Evolutionary conservation across 2,329 filamentous ascomycete species (phyloP).

Genomic region (Alternaria conjuncta): DNA sequence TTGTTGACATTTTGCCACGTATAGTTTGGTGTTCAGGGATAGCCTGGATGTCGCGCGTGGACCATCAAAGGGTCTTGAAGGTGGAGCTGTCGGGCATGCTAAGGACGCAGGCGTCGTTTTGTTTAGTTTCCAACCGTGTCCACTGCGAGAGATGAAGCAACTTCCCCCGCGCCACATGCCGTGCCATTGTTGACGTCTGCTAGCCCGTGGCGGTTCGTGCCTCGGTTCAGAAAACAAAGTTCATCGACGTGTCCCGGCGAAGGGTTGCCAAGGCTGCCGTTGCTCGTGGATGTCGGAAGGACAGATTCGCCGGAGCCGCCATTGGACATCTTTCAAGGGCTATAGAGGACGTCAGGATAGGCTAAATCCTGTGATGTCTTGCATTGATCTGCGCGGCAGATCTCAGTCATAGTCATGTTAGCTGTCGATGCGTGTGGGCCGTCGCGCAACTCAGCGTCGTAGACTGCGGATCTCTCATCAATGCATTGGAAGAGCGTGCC

Average conservation of each 20-base stretch:
- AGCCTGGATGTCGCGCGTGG: slow-evolving; percentile 2
- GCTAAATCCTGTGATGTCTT: background rate
- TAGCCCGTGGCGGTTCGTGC: background rate
- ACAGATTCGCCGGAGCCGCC: background rate
- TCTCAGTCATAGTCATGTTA: background rate
- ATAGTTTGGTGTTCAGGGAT: slow-evolving; percentile 5
- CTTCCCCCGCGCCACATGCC: slow-evolving; percentile 2
- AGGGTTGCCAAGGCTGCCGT: background rate
- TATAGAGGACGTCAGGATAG: background rate
- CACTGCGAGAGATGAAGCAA: background rate
- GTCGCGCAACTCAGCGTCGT: background rate
- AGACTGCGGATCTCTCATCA: background rate
- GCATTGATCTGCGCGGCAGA: slow-evolving; percentile 1
- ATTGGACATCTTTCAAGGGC: background rate
- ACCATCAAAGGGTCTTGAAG: slow-evolving; percentile 7
- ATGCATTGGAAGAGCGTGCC: background rate
- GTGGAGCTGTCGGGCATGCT: background rate
- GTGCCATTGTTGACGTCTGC: slow-evolving; percentile 2
- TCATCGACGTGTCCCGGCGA: background rate
- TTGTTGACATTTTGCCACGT: slow-evolving; percentile 33
- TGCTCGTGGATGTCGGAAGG: background rate
- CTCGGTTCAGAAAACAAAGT: slow-evolving; percentile 11
- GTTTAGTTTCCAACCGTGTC: background rate
- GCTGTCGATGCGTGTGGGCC: background rate
- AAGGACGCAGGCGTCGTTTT: slow-evolving; percentile 7